Conservation (phyloP, 2,329 filamentous ascomycete species). For the Capronia coronata region DNA sequence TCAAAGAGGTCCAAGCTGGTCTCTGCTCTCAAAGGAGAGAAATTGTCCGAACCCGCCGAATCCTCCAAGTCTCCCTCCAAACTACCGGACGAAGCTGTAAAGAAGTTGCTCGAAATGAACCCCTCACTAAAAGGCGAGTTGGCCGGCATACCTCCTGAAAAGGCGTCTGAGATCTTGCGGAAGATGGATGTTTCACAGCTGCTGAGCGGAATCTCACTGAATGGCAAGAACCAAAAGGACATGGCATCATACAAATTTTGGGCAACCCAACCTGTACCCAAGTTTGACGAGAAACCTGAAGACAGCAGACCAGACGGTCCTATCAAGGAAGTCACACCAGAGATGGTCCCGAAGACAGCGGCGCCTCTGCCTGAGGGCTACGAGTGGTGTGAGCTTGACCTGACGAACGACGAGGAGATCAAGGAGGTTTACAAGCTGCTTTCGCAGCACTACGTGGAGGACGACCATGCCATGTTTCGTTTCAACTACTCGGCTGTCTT, state of each 20-base stretch:
- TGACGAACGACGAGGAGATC: constrained; percentile 68
- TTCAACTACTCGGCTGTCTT: constrained; percentile 92
- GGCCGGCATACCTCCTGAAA: constrained; percentile 62
- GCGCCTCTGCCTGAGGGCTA: constrained; percentile 72
- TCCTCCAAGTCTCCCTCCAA: constrained; percentile 21
- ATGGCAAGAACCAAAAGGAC: constrained; percentile 85
- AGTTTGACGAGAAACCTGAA: constrained; percentile 58
- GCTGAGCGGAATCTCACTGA: constrained; percentile 55
- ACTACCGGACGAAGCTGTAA: constrained; percentile 20
- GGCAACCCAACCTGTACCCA: constrained; percentile 91
- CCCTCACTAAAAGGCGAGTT: constrained; percentile 65
- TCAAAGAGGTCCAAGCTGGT: constrained; percentile 27
- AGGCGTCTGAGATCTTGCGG: constrained; percentile 46
- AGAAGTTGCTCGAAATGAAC: constrained; percentile 42
- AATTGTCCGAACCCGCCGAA: constrained; percentile 16
- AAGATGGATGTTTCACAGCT: constrained; percentile 45
- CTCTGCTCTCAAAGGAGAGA: constrained; percentile 20
- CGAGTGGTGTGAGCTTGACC: constrained; percentile 88
- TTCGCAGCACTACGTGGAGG: constrained; percentile 92
- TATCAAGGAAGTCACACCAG: constrained; percentile 70
- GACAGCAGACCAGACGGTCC: constrained; percentile 66
- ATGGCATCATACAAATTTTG: constrained; percentile 99
- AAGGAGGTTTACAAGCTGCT: constrained; percentile 88
- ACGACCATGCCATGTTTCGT: constrained; percentile 92
- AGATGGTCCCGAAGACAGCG: constrained; percentile 71